Percentiles rank a stretch among this genome's conserved stretches.
These are phyloP conservation scores for Nakazawaea peltata DNA, from an alignment of 805 yeast genomes.

Conservation along the genomic window DNA sequence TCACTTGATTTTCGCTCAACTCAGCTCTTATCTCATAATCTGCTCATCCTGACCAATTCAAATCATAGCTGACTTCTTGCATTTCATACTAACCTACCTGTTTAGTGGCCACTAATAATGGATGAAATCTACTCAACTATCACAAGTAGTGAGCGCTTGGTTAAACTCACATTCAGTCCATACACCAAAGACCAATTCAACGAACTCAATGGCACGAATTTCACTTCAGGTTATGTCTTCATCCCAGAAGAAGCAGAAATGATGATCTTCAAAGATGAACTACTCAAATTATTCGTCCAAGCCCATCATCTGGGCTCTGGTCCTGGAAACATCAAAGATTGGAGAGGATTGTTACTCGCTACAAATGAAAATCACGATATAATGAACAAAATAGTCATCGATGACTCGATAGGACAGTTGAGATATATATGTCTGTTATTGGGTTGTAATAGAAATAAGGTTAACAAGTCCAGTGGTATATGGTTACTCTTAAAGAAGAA, in stretches of 20 bases:
- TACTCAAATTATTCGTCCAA: constrained; percentile 20
- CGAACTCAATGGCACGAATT: neutral
- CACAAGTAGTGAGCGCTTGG: too few relatives aligned
- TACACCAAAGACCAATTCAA: neutral
- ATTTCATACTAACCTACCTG: too few relatives aligned
- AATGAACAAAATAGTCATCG: constrained; percentile 12
- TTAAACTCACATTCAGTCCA: neutral
- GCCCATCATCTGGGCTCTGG: constrained; percentile 12
- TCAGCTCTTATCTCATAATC: too few relatives aligned
- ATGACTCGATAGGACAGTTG: neutral
- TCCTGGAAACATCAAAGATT: too few relatives aligned
- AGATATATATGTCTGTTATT: constrained; percentile 1
- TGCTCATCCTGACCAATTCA: too few relatives aligned
- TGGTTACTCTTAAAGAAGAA: constrained; percentile 1
- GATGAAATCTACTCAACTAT: too few relatives aligned
- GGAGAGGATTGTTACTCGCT: constrained; percentile 22
- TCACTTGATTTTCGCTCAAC: too few relatives aligned
- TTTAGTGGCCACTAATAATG: too few relatives aligned
- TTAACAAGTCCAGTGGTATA: constrained; percentile 7
- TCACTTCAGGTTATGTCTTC: neutral
- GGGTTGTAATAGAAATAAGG: neutral
- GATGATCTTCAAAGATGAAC: constrained; percentile 24
- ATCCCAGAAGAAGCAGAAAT: constrained; percentile 17
- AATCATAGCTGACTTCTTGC: too few relatives aligned
- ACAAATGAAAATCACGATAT: constrained; percentile 28